Percentiles rank a stretch among this genome's conserved stretches.
phyloP scores from a whole-genome alignment of 2,329 filamentous ascomycete genomes.

The Monilinia laxa region DNA sequence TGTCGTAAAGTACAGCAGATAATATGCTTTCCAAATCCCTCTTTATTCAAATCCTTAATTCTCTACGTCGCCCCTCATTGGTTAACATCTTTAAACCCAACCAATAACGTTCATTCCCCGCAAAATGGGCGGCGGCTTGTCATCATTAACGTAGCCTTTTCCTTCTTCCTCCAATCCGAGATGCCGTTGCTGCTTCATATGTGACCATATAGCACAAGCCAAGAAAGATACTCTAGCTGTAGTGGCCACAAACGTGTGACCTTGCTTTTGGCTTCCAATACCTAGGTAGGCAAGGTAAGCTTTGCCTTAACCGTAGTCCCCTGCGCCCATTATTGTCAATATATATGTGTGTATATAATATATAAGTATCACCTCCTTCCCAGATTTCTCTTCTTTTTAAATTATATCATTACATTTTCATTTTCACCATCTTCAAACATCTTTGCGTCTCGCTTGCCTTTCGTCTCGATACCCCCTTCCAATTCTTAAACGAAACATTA shows the following conservation, averaged over 20 bases:
- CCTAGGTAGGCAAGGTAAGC: neutral
- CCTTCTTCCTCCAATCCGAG: slow-evolving; percentile 4
- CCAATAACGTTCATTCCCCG: neutral
- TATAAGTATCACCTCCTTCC: slow-evolving; percentile 7
- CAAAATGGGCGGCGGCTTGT: neutral
- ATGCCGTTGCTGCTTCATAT: neutral
- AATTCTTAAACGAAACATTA: neutral
- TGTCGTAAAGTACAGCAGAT: too few relatives aligned
- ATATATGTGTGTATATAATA: neutral
- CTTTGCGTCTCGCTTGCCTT: neutral
- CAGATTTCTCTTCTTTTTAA: neutral
- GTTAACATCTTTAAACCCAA: neutral
- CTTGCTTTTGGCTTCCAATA: neutral
- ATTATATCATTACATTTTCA: neutral
- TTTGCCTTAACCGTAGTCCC: neutral
- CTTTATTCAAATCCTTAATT: neutral
- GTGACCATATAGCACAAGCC: neutral
- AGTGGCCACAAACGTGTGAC: slow-evolving; percentile 7
- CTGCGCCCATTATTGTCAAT: slow-evolving; percentile 4
- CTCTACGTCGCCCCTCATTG: neutral
- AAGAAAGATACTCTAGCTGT: neutral
- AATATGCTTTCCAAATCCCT: neutral
- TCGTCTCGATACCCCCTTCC: neutral
- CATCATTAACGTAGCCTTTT: neutral
- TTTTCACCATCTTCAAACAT: neutral